A percentile compares a stretch with the other conserved stretches of the same genome.
Conservation (phyloP, 2,329 filamentous ascomycete genomes). For the Nothophoma quercina region DNA sequence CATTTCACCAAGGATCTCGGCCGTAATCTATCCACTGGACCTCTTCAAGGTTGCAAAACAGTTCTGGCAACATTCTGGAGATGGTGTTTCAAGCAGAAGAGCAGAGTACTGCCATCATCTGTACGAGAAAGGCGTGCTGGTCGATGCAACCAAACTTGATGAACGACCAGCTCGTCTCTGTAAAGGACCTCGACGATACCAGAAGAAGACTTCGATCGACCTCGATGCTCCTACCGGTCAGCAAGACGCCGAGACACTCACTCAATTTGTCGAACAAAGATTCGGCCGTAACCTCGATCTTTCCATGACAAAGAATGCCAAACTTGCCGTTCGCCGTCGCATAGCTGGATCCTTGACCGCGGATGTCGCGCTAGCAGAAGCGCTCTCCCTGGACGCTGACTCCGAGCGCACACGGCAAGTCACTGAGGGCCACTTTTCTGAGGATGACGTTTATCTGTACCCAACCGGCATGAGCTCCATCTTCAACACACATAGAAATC, state of each 20-base stretch:
- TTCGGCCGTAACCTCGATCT: slow-evolving; percentile 91
- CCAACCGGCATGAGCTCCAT: slow-evolving; percentile 95
- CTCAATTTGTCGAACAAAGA: slow-evolving; percentile 85
- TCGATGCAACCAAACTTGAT: slow-evolving; percentile 55
- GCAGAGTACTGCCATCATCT: slow-evolving; percentile 87
- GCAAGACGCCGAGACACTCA: slow-evolving; percentile 47
- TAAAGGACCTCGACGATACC: slow-evolving; percentile 84
- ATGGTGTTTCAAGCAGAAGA: slow-evolving; percentile 88
- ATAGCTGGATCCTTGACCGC: slow-evolving; percentile 86
- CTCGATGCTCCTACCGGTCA: slow-evolving; percentile 26
- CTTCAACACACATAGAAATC: slow-evolving; percentile 81
- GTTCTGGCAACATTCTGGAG: slow-evolving; percentile 97
- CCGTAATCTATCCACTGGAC: slow-evolving; percentile 73
- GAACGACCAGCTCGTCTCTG: slow-evolving; percentile 50
- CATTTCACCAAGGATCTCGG: slow-evolving; percentile 55
- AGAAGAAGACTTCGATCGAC: slow-evolving; percentile 63
- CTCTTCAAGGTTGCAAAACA: slow-evolving; percentile 80
- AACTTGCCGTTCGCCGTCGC: slow-evolving; percentile 81
- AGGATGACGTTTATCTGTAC: slow-evolving; percentile 88
- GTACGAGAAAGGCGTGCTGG: slow-evolving; percentile 72
- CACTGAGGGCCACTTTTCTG: slow-evolving; percentile 73
- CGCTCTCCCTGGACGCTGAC: slow-evolving; percentile 60
- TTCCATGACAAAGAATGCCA: slow-evolving; percentile 80
- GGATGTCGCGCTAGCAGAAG: slow-evolving; percentile 71
- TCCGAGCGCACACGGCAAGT: slow-evolving; percentile 53